phyloP scores from a whole-genome alignment of 2,329 filamentous ascomycete genomes.

The Ophiostoma triangulosporum region DNA sequence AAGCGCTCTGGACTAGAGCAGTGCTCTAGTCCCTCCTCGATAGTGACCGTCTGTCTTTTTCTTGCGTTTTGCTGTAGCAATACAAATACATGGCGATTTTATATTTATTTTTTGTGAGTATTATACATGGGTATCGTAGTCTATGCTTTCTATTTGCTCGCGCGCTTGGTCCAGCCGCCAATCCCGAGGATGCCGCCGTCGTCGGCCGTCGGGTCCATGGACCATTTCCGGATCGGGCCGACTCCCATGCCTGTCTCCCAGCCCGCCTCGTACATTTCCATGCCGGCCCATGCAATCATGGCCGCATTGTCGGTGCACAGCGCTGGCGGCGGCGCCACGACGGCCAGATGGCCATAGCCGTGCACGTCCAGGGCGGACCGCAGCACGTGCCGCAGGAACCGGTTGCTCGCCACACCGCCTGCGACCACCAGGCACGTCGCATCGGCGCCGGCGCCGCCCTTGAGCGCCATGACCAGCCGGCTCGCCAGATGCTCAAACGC shows the following conservation, averaged over 20 bases:
- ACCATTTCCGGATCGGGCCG: slow-evolving; percentile 55
- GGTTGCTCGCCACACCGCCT: slow-evolving; percentile 82
- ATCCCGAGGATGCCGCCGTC: slow-evolving; percentile 57
- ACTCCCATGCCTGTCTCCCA: slow-evolving; percentile 50
- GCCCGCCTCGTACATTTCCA: slow-evolving; percentile 81
- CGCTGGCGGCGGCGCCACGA: slow-evolving; percentile 61
- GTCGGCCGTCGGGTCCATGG: slow-evolving; percentile 46
- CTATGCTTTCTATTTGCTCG: not conserved
- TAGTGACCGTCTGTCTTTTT: not conserved
- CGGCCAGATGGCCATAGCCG: slow-evolving; percentile 44
- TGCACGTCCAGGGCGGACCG: slow-evolving; percentile 45
- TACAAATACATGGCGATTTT: not conserved
- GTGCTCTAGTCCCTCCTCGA: not conserved
- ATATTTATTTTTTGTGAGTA: not conserved
- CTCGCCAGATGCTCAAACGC: slow-evolving; percentile 79
- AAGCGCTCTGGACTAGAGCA: slow-evolving; percentile 48
- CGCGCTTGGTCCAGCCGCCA: slow-evolving; percentile 30
- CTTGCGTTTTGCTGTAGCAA: not conserved
- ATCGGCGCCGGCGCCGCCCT: slow-evolving; percentile 11
- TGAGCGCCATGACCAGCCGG: slow-evolving; percentile 56
- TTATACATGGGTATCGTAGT: not conserved
- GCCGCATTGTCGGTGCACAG: slow-evolving; percentile 92
- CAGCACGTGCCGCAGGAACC: slow-evolving; percentile 58
- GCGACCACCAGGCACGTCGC: slow-evolving; percentile 54
- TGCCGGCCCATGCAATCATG: slow-evolving; percentile 90